Percentiles rank a stretch among this genome's conserved stretches.
phyloP scores from a whole-genome alignment of 2,329 filamentous ascomycete genomes.

The Grosmannia clavigera region DNA sequence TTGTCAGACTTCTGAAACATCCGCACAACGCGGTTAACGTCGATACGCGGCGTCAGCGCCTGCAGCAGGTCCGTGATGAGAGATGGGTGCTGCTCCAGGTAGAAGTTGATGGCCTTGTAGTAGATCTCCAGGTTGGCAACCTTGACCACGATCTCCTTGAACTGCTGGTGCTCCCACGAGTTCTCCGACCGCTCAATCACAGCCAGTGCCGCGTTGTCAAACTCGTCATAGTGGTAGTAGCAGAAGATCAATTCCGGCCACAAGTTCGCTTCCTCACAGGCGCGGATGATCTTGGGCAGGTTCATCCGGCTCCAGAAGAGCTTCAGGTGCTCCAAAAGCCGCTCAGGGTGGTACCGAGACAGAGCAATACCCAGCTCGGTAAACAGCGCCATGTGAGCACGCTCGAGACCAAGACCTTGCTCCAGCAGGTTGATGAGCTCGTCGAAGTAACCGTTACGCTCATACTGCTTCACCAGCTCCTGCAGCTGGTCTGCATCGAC shows the following conservation, averaged over 20 bases:
- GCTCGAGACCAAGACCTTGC: slow-evolving; percentile 85
- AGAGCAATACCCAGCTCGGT: slow-evolving; percentile 85
- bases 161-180: slow-evolving; percentile 98
- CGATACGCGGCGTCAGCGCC: slow-evolving; percentile 80
- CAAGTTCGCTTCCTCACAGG: slow-evolving; percentile 85
- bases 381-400: slow-evolving; percentile 94
- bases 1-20: slow-evolving; percentile 99
- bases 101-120: slow-evolving; percentile 94
- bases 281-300: slow-evolving; percentile 90
- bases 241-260: slow-evolving; percentile 98
- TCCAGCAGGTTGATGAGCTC: slow-evolving; percentile 92
- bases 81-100: slow-evolving; percentile 91
- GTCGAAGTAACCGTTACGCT: slow-evolving; percentile 94
- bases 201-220: slow-evolving; percentile 88
- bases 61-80: slow-evolving; percentile 93
- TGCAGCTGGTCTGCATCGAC: slow-evolving; percentile 93
- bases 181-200: slow-evolving; percentile 98
- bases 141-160: slow-evolving; percentile 98
- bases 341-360: slow-evolving; percentile 88
- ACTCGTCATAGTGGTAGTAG: slow-evolving; percentile 97
- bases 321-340: slow-evolving; percentile 96
- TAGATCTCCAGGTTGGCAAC: slow-evolving; percentile 98
- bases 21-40: slow-evolving; percentile 97
- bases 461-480: slow-evolving; percentile 90
- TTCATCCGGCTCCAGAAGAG: slow-evolving; percentile 98